Base-by-base conservation (phyloP, 441 rosid genomes). In the Adansonia madagascariensis region DNA sequence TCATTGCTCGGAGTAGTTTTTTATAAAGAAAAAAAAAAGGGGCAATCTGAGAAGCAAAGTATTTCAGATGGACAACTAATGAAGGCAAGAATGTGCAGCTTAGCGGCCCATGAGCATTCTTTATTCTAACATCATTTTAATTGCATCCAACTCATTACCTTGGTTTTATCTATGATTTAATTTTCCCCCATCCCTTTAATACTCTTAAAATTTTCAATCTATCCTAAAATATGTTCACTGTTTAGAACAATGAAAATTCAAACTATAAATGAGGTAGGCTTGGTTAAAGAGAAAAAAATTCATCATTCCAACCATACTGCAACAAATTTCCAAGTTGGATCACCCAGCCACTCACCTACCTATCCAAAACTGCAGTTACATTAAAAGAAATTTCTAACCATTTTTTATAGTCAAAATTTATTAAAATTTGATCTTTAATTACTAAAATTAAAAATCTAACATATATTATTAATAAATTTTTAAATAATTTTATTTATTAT, bases 291-390 rank as follows among this genome's bases (percentile, higher is more conserved):
- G 0, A 1, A 18, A 10, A 6, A 9, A 11, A 5, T 4, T 50
- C 17, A 11, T 50, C 3, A 24, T 22, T 70, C 20, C 41, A 69
- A 8, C 73, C 10, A 14, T 8, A 2, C 20, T 15, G 44, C 59
- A 17, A 59, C 49, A 60, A 69, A 77, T 10, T 70, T 59, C 47
- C 10, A 20, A 56, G 44, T 47, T 46, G 55, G 70, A 61, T 61
- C 4, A 57, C 52, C 75, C 17, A 72, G 72, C 52, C 27, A 35
- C 53, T 53, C 47, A 47, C 24, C 66, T 39, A 18, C 43, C 52
- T 22, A 18, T 18, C 24, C 39, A 77, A 31, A 60, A 72, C 57
- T 43, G n/a, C 14, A 4, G 52, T 20, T 43, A 8, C 68, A 12
- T 35, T 22, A 41, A 31, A 31, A 41, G 6, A 41, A 0, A 69